These are phyloP conservation scores for Pichia cactophila DNA, from an alignment of 1,139 yeast species.

Conservation along the genomic window DNA sequence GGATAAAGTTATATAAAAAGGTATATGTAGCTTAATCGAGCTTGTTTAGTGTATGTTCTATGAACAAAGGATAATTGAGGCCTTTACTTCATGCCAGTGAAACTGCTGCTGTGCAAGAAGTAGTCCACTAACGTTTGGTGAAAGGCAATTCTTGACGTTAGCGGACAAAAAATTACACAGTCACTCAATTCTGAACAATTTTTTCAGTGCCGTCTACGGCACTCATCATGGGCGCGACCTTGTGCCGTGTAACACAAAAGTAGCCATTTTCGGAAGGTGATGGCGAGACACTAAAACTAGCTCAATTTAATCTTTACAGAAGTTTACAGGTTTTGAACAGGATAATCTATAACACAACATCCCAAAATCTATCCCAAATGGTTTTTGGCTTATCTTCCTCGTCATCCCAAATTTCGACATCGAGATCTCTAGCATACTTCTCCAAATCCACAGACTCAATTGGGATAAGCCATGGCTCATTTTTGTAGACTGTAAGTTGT, in stretches of 20 bases:
- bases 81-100: not conserved
- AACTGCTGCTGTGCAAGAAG: not conserved
- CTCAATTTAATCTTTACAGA: too few relatives aligned
- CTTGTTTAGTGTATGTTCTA: too few relatives aligned
- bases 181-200: not conserved
- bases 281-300: not conserved
- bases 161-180: not conserved
- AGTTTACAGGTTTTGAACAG: too few relatives aligned
- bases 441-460: slow-evolving; percentile 38
- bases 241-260: not conserved
- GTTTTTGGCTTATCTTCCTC: slow-evolving; percentile 23
- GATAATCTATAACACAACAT: slow-evolving; percentile 9
- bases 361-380: slow-evolving; percentile 14
- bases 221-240: not conserved
- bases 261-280: not conserved
- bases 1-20: not conserved
- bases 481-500: slow-evolving; percentile 32
- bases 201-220: not conserved
- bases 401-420: slow-evolving; percentile 17
- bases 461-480: slow-evolving; percentile 33
- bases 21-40: not conserved
- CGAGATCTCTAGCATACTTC: slow-evolving; percentile 11
- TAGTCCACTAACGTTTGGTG: slow-evolving; percentile 2
- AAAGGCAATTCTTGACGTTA: slow-evolving; percentile 1
- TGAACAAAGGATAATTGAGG: too few relatives aligned